phyloP scores from a whole-genome alignment of 169 alveolate genomes.

The Plasmodium blacklocki region DNA sequence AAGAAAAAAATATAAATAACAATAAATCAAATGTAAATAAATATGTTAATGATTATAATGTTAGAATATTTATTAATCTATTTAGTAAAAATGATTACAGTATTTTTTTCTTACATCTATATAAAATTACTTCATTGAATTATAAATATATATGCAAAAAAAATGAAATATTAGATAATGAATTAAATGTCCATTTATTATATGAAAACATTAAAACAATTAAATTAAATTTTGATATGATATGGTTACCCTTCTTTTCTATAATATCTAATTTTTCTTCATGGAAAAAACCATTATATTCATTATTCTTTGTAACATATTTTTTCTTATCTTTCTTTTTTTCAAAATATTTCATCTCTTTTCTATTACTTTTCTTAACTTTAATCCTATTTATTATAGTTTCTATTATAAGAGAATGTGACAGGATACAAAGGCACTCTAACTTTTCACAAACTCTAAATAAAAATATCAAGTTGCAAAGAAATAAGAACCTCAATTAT shows the following conservation, averaged over 20 bases:
- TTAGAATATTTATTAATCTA: conserved; percentile 51
- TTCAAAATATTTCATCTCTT: conserved; percentile 65
- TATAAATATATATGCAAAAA: conserved; percentile 16
- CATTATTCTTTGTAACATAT: conserved; percentile 54
- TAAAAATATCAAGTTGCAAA: background rate
- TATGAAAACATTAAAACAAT: conserved; percentile 64
- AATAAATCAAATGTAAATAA: background rate
- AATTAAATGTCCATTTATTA: conserved; percentile 49
- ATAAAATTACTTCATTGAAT: conserved; percentile 43
- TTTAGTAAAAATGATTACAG: conserved; percentile 31
- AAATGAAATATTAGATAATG: conserved; percentile 56
- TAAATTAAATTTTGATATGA: conserved; percentile 55
- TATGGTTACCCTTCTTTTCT: conserved; percentile 67
- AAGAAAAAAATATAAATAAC: background rate
- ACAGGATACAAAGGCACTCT: conserved; percentile 1
- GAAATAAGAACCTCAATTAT: too few species aligned
- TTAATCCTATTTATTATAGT: conserved; percentile 61
- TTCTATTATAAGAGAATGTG: conserved; percentile 66
- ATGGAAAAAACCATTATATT: conserved; percentile 73
- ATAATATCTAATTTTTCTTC: conserved; percentile 67
- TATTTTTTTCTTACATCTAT: conserved; percentile 15
- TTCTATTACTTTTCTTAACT: conserved; percentile 63
- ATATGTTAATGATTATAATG: conserved; percentile 35
- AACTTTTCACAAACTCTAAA: too few species aligned
- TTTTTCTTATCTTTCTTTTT: conserved; percentile 55